A percentile compares a stretch with the other conserved stretches of the same genome.
phyloP scores from a whole-genome alignment of 164 flowering plant species.

The Berberis thunbergii region DNA sequence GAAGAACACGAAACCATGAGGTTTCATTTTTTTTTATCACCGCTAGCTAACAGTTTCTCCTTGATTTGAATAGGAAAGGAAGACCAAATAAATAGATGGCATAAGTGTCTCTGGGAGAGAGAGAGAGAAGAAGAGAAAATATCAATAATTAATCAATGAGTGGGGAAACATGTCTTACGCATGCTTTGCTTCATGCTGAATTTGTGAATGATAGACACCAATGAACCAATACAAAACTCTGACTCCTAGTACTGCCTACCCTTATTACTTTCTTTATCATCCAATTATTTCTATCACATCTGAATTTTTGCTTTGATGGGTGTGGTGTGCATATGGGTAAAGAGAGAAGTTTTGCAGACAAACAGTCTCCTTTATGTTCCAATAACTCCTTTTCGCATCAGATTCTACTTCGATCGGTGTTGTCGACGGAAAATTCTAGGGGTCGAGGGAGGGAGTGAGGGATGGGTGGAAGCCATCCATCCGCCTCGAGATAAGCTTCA shows the following conservation, averaged over 20 bases:
- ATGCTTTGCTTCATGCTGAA: constrained; percentile 12
- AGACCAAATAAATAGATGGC: constrained; percentile 17
- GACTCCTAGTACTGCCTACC: constrained; percentile 5
- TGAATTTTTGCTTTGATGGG: not conserved
- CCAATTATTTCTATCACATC: not conserved
- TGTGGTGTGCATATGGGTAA: not conserved
- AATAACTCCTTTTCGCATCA: no score
- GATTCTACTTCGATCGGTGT: no score
- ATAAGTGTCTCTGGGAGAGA: constrained; percentile 3
- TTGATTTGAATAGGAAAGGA: not conserved
- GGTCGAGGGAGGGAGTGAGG: no score
- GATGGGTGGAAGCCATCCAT: no score
- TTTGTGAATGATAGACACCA: constrained; percentile 9
- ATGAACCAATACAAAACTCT: constrained; percentile 1
- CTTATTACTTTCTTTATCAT: constrained; percentile 3
- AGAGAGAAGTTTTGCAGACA: not conserved
- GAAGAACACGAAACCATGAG: constrained; percentile 16
- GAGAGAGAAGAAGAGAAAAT: constrained; percentile 13
- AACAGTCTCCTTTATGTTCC: not conserved
- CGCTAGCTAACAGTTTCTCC: not conserved
- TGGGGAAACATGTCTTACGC: constrained; percentile 28
- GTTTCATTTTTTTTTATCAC: constrained; percentile 19
- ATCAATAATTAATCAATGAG: constrained; percentile 20
- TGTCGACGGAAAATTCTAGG: no score
- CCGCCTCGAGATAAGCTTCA: no score